Conservation (phyloP, 2,329 filamentous ascomycete species). For the Hypoxylon sp. region DNA sequence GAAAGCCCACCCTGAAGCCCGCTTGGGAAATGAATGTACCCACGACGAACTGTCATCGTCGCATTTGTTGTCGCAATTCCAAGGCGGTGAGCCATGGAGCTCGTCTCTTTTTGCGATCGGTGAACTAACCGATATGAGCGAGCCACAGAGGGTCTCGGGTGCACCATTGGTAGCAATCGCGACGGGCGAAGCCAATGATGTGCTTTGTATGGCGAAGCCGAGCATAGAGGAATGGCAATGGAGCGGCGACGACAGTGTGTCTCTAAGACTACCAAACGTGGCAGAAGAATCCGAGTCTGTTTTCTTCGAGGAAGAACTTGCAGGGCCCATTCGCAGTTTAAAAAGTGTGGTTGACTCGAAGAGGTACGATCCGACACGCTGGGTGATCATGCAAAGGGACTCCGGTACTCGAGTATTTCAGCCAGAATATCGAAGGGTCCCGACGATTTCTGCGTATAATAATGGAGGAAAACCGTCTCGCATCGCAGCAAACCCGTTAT, state of each 20-base stretch:
- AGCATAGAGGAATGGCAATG: conserved; percentile 69
- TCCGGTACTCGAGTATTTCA: conserved; percentile 67
- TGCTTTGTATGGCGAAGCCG: conserved; percentile 69
- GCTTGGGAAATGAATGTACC: conserved; percentile 51
- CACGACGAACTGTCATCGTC: conserved; percentile 47
- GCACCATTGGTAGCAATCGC: conserved; percentile 63
- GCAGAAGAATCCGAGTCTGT: conserved; percentile 60
- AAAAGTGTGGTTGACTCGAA: conserved; percentile 62
- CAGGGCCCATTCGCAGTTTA: conserved; percentile 64
- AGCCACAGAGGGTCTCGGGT: conserved; percentile 46
- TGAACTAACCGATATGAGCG: conserved; percentile 63
- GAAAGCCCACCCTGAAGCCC: conserved; percentile 66
- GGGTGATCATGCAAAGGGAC: conserved; percentile 69
- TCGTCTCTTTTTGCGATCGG: conserved; percentile 69
- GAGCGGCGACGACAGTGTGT: conserved; percentile 61
- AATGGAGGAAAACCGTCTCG: conserved; percentile 60
- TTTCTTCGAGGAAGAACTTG: conserved; percentile 68
- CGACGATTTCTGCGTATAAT: conserved; percentile 42
- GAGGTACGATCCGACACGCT: conserved; percentile 60
- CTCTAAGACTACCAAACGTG: conserved; percentile 63
- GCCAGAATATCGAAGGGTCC: conserved; percentile 63
- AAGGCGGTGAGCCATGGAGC: conserved; percentile 29
- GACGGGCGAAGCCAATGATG: conserved; percentile 70
- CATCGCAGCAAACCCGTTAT: conserved; percentile 69
- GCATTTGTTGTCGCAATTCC: conserved; percentile 23